phyloP scores from a whole-genome alignment of 1,284 basidiomycete species.

The Malassezia dermatis region DNA sequence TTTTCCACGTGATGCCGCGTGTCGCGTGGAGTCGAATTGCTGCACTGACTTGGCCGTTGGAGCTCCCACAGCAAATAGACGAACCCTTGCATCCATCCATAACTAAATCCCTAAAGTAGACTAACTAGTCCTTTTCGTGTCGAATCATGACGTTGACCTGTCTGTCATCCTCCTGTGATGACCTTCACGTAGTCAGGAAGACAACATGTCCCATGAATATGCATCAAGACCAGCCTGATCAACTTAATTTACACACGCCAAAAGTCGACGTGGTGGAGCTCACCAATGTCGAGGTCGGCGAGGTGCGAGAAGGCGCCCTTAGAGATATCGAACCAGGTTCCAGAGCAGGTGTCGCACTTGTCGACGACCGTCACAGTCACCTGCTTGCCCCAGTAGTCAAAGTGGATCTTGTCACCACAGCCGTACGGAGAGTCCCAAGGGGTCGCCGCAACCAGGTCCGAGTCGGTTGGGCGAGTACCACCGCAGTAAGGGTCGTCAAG shows the following conservation, averaged over 20 bases:
- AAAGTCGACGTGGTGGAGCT: constrained; percentile 26
- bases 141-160: too few species aligned
- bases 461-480: constrained; percentile 31
- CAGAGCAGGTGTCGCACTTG: constrained; percentile 29
- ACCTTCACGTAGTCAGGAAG: background rate
- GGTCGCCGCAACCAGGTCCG: constrained; percentile 30
- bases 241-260: constrained; percentile 16
- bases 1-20: background rate
- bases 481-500: constrained; percentile 38
- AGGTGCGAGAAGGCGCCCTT: constrained; percentile 34
- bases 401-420: constrained; percentile 35
- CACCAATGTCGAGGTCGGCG: constrained; percentile 22
- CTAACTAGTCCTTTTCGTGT: too few species aligned
- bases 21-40: background rate
- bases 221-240: background rate
- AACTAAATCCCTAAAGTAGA: background rate
- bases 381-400: constrained; percentile 34
- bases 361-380: constrained; percentile 33
- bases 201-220: background rate
- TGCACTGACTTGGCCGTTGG: background rate
- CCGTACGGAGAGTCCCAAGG: constrained; percentile 26
- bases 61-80: too few species aligned
- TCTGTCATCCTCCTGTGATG: background rate
- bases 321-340: constrained; percentile 28
- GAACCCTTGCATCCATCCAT: background rate